Conservation (phyloP, 495 filamentous ascomycete species). For the Penicillium daleae region DNA sequence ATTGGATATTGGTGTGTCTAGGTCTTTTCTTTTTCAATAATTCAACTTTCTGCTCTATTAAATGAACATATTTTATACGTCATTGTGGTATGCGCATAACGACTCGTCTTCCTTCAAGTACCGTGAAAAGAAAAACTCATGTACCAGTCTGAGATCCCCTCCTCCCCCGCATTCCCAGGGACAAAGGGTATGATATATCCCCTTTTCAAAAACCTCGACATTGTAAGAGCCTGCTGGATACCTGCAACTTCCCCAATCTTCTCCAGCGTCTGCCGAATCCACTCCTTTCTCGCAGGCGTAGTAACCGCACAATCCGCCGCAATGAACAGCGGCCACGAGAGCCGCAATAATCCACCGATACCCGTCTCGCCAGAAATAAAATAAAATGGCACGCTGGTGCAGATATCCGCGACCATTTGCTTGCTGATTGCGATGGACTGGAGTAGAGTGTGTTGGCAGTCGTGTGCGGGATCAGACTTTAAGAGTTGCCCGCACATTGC, state of each 20-base stretch:
- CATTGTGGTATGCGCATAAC: not conserved
- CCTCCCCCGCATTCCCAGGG: not conserved
- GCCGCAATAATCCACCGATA: conserved; percentile 16
- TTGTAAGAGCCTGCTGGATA: conserved; percentile 13
- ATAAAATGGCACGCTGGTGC: conserved; percentile 22
- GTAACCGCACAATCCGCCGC: conserved; percentile 5
- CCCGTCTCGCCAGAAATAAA: conserved; percentile 13
- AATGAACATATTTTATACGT: not conserved
- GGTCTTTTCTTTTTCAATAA: not conserved
- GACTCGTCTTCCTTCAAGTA: not conserved
- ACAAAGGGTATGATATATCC: not conserved
- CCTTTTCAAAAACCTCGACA: conserved; percentile 3
- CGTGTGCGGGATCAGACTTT: not conserved
- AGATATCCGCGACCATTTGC: conserved; percentile 20
- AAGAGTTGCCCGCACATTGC: conserved; percentile 4
- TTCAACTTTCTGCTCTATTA: not conserved
- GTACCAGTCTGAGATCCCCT: not conserved
- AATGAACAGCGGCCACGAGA: conserved; percentile 27
- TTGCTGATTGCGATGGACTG: conserved; percentile 14
- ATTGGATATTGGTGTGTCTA: not conserved
- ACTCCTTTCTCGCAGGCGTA: not conserved
- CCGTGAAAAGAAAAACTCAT: not conserved
- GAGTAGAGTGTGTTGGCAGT: conserved; percentile 8
- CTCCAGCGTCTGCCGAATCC: conserved; percentile 14
- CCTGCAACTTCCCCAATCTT: conserved; percentile 14